Conservation (phyloP, 2,329 filamentous ascomycete species). For the Corinectria fuckeliana region DNA sequence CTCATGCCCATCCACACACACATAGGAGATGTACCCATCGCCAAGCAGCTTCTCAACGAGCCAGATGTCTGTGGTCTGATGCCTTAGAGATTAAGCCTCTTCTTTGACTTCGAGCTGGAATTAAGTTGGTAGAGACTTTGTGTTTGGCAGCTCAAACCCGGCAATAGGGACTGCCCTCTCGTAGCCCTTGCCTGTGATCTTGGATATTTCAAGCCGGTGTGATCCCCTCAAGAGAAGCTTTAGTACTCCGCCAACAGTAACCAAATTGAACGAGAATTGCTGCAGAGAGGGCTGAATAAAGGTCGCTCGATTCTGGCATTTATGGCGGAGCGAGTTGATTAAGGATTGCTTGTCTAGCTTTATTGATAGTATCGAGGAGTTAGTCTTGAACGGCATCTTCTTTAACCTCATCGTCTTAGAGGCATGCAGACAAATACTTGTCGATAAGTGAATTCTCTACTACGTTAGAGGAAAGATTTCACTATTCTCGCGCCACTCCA, state of each 20-base stretch:
- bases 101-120: slow-evolving; percentile 1
- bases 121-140: not conserved
- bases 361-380: not conserved
- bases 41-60: not conserved
- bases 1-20: not conserved
- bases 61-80: not conserved
- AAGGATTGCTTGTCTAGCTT: not conserved
- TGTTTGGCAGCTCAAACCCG: not conserved
- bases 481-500: not conserved
- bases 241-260: not conserved
- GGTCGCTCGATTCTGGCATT: not conserved
- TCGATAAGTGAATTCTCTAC: not conserved
- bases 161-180: not conserved
- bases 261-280: not conserved
- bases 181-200: not conserved
- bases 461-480: not conserved
- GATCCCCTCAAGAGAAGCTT: not conserved
- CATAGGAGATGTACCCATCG: not conserved
- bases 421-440: not conserved
- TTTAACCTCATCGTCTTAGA: not conserved
- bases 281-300: not conserved
- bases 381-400: not conserved
- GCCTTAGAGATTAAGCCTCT: not conserved
- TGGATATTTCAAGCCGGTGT: not conserved
- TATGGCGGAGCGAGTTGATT: not conserved